phyloP scores from a whole-genome alignment of 371 early-diverging fungal genomes.

The Zychaea mexicana region DNA sequence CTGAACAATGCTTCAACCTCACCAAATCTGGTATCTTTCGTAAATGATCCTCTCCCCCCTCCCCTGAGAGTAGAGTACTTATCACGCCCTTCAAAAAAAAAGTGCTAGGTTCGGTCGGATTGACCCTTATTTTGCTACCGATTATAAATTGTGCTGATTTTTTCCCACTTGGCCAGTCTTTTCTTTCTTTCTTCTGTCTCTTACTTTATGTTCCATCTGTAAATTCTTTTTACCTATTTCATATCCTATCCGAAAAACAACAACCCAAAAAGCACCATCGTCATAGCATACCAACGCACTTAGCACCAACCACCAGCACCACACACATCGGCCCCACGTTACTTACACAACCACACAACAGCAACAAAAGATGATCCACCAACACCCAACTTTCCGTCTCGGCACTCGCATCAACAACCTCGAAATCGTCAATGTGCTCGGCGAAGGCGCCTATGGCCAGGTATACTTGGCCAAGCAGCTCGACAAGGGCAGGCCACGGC shows the following conservation, averaged over 20 bases:
- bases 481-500: background rate
- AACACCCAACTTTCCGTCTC: conserved; percentile 19
- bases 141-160: conserved; percentile 1
- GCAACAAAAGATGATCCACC: conserved; percentile 8
- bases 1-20: background rate
- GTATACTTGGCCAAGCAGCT: conserved; percentile 52
- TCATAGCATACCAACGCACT: no score
- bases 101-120: background rate
- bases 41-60: conserved; percentile 1
- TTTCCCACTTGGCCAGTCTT: background rate
- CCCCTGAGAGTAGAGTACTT: background rate
- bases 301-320: background rate
- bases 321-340: no score
- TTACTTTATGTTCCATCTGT: background rate
- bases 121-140: conserved; percentile 5
- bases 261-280: background rate
- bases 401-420: conserved; percentile 34
- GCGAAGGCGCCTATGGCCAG: conserved; percentile 73
- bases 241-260: background rate
- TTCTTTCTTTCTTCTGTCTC: conserved; percentile 5
- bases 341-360: background rate
- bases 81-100: conserved; percentile 7
- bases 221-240: background rate
- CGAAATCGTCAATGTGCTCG: conserved; percentile 53
- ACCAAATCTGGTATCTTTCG: background rate